Base-by-base conservation (phyloP, 2,329 filamentous ascomycete genomes). In the Elsinoe australis region DNA sequence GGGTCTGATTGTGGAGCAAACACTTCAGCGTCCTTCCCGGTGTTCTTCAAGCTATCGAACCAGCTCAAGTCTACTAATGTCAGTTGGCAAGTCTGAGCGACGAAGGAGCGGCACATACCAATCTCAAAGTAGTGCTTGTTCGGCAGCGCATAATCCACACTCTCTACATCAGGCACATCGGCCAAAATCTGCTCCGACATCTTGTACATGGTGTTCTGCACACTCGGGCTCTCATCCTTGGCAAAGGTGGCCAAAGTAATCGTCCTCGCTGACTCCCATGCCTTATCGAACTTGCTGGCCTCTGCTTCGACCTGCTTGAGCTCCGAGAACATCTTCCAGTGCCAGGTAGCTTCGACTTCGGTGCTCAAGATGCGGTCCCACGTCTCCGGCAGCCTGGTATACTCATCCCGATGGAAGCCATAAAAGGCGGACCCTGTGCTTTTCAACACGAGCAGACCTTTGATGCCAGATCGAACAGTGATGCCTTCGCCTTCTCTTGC, bases 101-200 rank as follows among this genome's bases (percentile, higher is more conserved):
- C n/a, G 33, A 12, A 4, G 8, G 26, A 14, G 29, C 17, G 47
- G 18, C 50, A 73, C 82, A 70, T 71, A 87, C 81, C 85, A 66
- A 96, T 83, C 69, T 96, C 90, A 63, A 96, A 96, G 71, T 95
- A 96, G 70, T 98, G 92, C 73, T 95, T 96, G 74, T 98, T 98
- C 8, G 92, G 92, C 60, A 98, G 74, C 6, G 83, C 75, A 64
- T 95, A 96, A 58, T 83, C 78, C 33, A 92, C 86, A 17, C 75
- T 73, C 35, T 83, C 78, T 17, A 88, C 77, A 54, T 82, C 73
- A 10, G 87, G 83, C 18, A 82, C 85, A 17, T 74, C 79, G 6
- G 78, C 83, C 47, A 98, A 73, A 56, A 98, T 95, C 65, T 83
- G 73, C 66, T 90, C 84, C 59, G 79, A 82, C 90, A 98, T 98